Evolutionary conservation across 2,329 filamentous ascomycete genomes (phyloP).

Genomic region (Beauveria sp.): DNA sequence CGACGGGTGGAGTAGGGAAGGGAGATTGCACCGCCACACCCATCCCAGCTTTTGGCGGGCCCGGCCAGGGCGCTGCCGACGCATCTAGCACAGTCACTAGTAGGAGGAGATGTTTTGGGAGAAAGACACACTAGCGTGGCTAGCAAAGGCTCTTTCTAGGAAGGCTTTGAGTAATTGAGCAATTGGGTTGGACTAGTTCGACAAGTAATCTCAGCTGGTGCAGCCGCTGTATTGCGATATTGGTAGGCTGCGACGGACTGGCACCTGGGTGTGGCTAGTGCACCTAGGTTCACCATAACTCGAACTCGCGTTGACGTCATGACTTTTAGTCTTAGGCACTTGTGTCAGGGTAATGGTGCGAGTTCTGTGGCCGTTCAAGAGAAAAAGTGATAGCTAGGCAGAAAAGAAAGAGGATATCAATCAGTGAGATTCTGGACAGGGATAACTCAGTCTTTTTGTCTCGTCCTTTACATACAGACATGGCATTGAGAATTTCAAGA

Average conservation of each 20-base stretch:
- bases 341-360: not conserved
- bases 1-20: no score
- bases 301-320: slow-evolving; percentile 10
- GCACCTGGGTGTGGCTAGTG: slow-evolving; percentile 4
- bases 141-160: not conserved
- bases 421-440: no score
- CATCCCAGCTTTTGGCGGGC: not conserved
- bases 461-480: no score
- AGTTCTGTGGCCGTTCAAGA: not conserved
- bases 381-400: not conserved
- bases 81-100: not conserved
- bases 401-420: not conserved
- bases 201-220: not conserved
- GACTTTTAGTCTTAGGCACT: not conserved
- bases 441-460: no score
- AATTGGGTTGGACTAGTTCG: not conserved
- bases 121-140: not conserved
- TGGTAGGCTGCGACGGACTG: not conserved
- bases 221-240: not conserved
- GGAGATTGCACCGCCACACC: slow-evolving; percentile 3
- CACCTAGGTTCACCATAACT: not conserved
- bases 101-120: not conserved
- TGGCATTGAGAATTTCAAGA: not conserved
- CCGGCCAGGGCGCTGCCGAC: not conserved
- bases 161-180: no score